Evolutionary conservation across 805 yeast genomes (phyloP), one percentile per base, ranked within the genome.

Genomic region (Wickerhamiella azymoides): DNA sequence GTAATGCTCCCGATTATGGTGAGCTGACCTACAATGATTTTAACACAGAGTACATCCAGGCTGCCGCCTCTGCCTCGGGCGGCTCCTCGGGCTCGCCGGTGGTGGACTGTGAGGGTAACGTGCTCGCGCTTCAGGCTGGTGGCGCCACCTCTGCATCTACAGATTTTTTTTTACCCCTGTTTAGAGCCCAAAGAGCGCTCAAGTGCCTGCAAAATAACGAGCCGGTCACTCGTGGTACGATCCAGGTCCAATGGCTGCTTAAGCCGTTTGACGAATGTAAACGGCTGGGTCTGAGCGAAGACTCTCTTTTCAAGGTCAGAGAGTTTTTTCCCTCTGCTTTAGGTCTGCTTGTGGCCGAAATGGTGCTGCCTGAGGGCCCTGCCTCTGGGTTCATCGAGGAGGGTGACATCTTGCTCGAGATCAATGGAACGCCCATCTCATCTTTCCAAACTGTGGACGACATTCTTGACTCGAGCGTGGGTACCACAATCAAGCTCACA

Each of bases 51-150:
- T 86, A 86, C 63, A 84, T 86, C 47, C 95, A 86, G 64, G 96
- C 96, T 1, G 96, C 96, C 7, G 96, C 96, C 1, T 76, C 86
- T 49, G 95, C 96, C 0, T 80, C 94, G 14, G 96, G 96, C 26
- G 96, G 96, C 2, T 85, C 95, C 3, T 80, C 92, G 41, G 96
- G 96, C 8, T 84, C 95, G 3, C 96, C 96, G 0, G 96, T 88
- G n/a, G 94, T 88, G 2, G 80, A 85, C 61, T 77, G 80, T 38
- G 80, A 82, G 54, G 96, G 96, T 2, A 63, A 76, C 57, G 95
- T 89, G 0, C 84, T 88, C 16, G 96, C 96, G 0, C 66, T 88
- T 44, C 95, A 85, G 63, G 96, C 96, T 1, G 96, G 96, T 57
- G 96, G 96, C 2, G 76, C 83, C 6, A 74, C 86, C 1, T 92